Evolutionary conservation across 2,329 filamentous ascomycete species (phyloP).

Genomic region (Colletotrichum sp.): DNA sequence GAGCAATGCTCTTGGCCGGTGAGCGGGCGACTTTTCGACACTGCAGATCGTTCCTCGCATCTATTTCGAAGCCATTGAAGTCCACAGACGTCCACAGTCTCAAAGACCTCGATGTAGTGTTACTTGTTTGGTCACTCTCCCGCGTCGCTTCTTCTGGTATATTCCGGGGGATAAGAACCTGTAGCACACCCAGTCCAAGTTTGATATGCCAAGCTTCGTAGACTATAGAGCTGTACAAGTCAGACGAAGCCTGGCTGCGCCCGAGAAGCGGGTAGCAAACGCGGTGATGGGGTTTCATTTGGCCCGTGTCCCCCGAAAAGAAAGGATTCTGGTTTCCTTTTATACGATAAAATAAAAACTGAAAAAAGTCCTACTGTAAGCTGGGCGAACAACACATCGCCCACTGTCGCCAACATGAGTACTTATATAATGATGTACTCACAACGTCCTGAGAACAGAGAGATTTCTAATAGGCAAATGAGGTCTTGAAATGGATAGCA

Average conservation of each 20-base stretch:
- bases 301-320: no score
- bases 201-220: neutral
- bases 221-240: neutral
- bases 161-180: neutral
- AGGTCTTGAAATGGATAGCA: no score
- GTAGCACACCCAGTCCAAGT: accelerated
- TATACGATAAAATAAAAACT: no score
- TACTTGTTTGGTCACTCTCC: neutral
- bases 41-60: accelerated
- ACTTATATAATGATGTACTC: no score
- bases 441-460: no score
- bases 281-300: no score
- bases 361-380: no score
- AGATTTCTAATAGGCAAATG: no score
- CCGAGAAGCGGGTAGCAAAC: neutral
- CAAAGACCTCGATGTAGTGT: neutral
- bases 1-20: neutral
- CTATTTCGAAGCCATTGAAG: neutral
- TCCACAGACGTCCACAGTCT: neutral
- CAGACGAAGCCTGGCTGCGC: accelerated
- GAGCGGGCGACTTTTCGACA: accelerated
- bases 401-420: no score
- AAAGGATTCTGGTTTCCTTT: no score
- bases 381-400: no score
- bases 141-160: neutral